These are phyloP conservation scores for Phytopythium helicoides DNA, from an alignment of 352 stramenopile species.

Conservation along the genomic window DNA sequence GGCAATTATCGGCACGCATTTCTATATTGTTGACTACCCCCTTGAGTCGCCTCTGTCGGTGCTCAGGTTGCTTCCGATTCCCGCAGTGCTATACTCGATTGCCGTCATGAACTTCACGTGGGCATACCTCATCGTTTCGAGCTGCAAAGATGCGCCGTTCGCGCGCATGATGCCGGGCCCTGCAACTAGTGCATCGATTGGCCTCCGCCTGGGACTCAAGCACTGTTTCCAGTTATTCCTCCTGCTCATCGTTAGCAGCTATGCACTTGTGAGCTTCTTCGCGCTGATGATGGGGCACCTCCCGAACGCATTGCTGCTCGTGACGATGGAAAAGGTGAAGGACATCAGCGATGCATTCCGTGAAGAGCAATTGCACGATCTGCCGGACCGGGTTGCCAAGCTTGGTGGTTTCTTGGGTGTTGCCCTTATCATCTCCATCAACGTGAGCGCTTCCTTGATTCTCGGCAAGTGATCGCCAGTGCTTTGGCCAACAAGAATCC, in stretches of 20 bases:
- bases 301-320: slow-evolving; percentile 62
- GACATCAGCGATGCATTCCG: slow-evolving; percentile 71
- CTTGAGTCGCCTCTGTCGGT: slow-evolving; percentile 35
- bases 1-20: slow-evolving; percentile 45
- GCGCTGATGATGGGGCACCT: slow-evolving; percentile 55
- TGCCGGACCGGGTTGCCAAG: slow-evolving; percentile 51
- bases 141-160: slow-evolving; percentile 71
- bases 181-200: slow-evolving; percentile 38
- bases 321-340: slow-evolving; percentile 55
- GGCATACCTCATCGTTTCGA: slow-evolving; percentile 64
- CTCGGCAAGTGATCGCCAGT: slow-evolving; percentile 4
- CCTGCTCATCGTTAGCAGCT: slow-evolving; percentile 53
- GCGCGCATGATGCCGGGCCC: slow-evolving; percentile 44
- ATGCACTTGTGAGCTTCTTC: slow-evolving; percentile 48
- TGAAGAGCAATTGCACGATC: slow-evolving; percentile 53
- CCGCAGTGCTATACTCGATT: slow-evolving; percentile 43
- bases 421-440: slow-evolving; percentile 58
- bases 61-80: slow-evolving; percentile 1
- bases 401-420: slow-evolving; percentile 40
- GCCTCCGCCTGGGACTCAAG: slow-evolving; percentile 54
- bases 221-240: slow-evolving; percentile 63
- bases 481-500: neutral
- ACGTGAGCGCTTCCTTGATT: slow-evolving; percentile 34
- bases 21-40: slow-evolving; percentile 42
- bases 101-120: slow-evolving; percentile 59